Conservation (phyloP, 164 flowering plant genomes). For the Hamamelis virginiana region DNA sequence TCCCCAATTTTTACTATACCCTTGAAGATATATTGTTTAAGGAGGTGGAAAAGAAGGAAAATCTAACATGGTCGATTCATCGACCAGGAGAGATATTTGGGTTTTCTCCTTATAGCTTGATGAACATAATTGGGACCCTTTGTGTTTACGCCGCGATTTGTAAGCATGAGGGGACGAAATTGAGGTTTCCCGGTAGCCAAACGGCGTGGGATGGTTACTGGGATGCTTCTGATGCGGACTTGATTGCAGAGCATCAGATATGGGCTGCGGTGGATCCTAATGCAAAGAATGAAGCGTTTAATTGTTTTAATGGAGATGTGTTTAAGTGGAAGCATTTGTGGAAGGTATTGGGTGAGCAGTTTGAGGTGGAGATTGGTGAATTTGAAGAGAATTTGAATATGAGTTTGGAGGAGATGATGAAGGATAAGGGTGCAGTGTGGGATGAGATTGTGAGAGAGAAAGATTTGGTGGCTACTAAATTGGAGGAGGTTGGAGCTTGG, state of each 20-base stretch:
- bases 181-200: slow-evolving; percentile 37
- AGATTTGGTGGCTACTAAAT: slow-evolving; percentile 14
- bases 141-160: slow-evolving; percentile 49
- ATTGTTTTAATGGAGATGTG: slow-evolving; percentile 48
- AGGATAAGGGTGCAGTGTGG: slow-evolving; percentile 29
- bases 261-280: slow-evolving; percentile 41
- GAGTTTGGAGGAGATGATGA: slow-evolving; percentile 27
- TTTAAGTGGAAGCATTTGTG: slow-evolving; percentile 50
- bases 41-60: slow-evolving; percentile 18
- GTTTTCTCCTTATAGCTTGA: slow-evolving; percentile 35
- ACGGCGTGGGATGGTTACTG: slow-evolving; percentile 35
- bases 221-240: slow-evolving; percentile 42
- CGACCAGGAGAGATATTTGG: slow-evolving; percentile 40
- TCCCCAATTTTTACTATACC: slow-evolving; percentile 23
- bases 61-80: slow-evolving; percentile 42
- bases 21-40: slow-evolving; percentile 34
- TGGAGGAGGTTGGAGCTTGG: slow-evolving; percentile 29
- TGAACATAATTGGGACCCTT: slow-evolving; percentile 28
- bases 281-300: slow-evolving; percentile 46
- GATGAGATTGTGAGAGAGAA: slow-evolving; percentile 35
- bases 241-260: slow-evolving; percentile 49
- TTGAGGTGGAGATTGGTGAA: slow-evolving; percentile 16
- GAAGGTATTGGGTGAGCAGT: slow-evolving; percentile 25
- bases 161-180: slow-evolving; percentile 30
- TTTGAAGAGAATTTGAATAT: slow-evolving; percentile 9